Base-by-base conservation (phyloP, 139 green algal species). In the Micromonas pusilla region DNA sequence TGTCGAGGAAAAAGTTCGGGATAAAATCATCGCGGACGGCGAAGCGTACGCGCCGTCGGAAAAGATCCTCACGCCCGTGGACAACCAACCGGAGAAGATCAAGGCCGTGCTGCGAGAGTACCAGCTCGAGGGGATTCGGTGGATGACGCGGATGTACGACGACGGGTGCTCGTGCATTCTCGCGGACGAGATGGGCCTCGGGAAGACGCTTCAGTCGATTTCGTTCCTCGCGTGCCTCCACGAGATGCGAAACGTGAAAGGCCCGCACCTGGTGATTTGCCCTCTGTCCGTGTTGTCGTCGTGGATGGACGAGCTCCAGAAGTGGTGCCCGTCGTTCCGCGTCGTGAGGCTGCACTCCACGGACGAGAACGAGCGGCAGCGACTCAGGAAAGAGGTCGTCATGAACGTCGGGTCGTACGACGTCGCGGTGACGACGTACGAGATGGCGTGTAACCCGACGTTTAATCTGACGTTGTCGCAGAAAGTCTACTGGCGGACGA, bases 131-230 rank as follows among this genome's bases (percentile, higher is more conserved):
- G 74, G 74, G 36, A 62, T 73, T 25, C 19, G 74, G 1, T 80
- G 34, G 34, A 63, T 62, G 3, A n/a, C 64, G 0, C 31, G 60
- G 20, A 80, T 72, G 60, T 72, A 64, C 26, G 60, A 67, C 33
- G 26, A 73, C 39, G 74, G 74, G 2, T 52, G 28, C 25, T 52
- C 31, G 9, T 72, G 74, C 73, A 97, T 97, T 67, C 79, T 97
- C 68, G 91, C 91, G 3, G 92, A 97, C 74, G 91, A 97, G 81
- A 95, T 94, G 86, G 89, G 91, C 0, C 89, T 96, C 25, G 92
- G 93, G 67, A 98, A 98, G 82, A 98, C 93, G 1, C 89, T 91
- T 2, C 83, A 86, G 54, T 73, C 60, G 31, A 72, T 80, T 37
- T 72, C 81, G 36, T 97, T 96, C 83, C 81, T 97, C 71, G 91